Base-by-base conservation (phyloP, 1,284 basidiomycete species). In the Coniferiporia weirii region DNA sequence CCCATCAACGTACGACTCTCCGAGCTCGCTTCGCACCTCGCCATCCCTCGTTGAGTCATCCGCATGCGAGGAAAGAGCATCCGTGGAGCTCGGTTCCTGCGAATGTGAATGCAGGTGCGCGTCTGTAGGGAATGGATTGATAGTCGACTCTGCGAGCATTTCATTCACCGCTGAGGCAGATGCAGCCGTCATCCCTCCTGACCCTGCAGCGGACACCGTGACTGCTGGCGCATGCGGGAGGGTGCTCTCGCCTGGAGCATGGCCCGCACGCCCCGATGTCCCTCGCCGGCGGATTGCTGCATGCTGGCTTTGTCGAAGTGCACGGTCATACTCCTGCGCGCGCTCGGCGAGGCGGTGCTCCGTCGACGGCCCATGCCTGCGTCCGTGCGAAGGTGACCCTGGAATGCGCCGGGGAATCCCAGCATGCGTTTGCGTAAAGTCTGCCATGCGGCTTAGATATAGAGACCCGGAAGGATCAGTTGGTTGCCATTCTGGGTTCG, bases 401-500 rank as follows among this genome's bases (percentile, higher is more conserved):
- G 32, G 71, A 69, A 52, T 64, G 45, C 60, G 55, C 49, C 61
- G 17, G 38, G 34, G 40, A 48, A 58, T 61, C 17, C 46, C 55
- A 36, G 62, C 56, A 9, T 55, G 69, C 2, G 77, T 73, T 54
- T 78, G 79, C 57, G 75, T 81, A 63, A 87, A 75, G 60, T 91
- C 89, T 1, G 90, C 87, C 72, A 96, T 85, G 49, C 89, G 82
- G 65, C 82, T 89, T 49, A 96, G 82, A 70, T 93, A 95, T 12
- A 95, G 75, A 1, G 92, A 95, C 5, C 91, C 87, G 13, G 86
- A 81, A 0, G 91, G 91, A 70, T 98, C 93, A 1, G 82, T 78
- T 1, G 95, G 95, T 64, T 85, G 90, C 95, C 95, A 98, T 67
- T 95, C 92, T 9, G 95, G 95, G 73, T 98, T 93, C 10, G 93